Evolutionary conservation across 164 flowering plant species (phyloP).

Genomic region (Warburgia ugandensis): DNA sequence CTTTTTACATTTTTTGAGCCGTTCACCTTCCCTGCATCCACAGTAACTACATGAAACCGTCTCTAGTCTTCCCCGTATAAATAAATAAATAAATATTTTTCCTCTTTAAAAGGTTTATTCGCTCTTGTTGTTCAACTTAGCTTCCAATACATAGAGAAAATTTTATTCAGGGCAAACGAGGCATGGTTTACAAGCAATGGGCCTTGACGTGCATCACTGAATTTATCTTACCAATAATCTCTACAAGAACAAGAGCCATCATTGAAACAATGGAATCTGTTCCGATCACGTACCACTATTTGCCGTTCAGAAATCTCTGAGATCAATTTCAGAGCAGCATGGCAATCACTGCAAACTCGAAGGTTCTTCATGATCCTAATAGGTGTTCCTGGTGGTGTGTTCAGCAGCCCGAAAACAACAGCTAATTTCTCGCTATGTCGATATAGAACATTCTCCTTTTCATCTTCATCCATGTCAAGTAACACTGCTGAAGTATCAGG

Average conservation of each 20-base stretch:
- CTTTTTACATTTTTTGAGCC: too few species aligned
- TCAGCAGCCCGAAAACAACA: constrained; percentile 45
- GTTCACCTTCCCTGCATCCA: too few species aligned
- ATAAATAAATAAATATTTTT: too few species aligned
- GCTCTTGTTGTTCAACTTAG: too few species aligned
- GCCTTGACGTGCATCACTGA: too few species aligned
- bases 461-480: constrained; percentile 44
- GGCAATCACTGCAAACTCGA: constrained; percentile 62
- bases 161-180: too few species aligned
- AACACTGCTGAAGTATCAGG: constrained; percentile 51
- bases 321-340: constrained; percentile 42
- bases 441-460: constrained; percentile 39
- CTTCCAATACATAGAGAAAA: too few species aligned
- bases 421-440: constrained; percentile 73
- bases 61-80: too few species aligned
- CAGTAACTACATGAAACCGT: too few species aligned
- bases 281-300: constrained; percentile 56
- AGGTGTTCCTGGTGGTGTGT: constrained; percentile 31
- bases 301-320: constrained; percentile 33
- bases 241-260: constrained; percentile 50
- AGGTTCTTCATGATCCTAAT: constrained; percentile 68
- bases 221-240: constrained; percentile 43
- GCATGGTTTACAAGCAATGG: too few species aligned
- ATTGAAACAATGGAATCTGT: constrained; percentile 55
- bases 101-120: too few species aligned